Evolutionary conservation across 2,329 filamentous ascomycete species (phyloP), one percentile per base, ranked within the genome.

Genomic region (Verticillium albo-atrum): DNA sequence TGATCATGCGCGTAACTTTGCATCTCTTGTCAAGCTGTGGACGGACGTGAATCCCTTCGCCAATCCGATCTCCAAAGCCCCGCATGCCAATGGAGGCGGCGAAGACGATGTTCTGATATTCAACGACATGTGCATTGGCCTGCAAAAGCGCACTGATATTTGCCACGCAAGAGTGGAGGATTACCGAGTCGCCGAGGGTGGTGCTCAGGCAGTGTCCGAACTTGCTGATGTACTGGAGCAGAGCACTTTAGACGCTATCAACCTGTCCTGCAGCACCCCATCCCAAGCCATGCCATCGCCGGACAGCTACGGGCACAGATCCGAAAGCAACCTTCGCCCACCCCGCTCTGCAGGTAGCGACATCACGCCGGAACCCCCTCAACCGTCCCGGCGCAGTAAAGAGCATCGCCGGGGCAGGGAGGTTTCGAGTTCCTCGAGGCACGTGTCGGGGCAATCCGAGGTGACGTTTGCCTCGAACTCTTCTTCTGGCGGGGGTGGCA

Each of bases 1-100:
- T 62, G 95, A 99, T 66, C 89, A 93, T 63, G 87, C 92, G 7
- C 86, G 91, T 62, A 93, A 91, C 66, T 92, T 93, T 67, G 92
- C 95, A 0, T 88, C 89, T 37, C 77, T 99, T 20, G 89, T 96
- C 25, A 90, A 90, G 67, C 77, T 95, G 14, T 96, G 91, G 91
- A 81, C 89, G 0, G 88, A 91, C 42, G 71, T 78, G 4, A 78
- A 77, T 65, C 72, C 71, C 17, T 63, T 68, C 23, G 65, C 69
- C 10, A 68, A 70, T 26, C 67, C 50, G 25, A 60, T 57, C 10
- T 14, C 59, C 4, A 12, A 25, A 4, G 56, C 57, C 12, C 52
- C 55, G 28, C 54, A 26, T 15, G 28, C 25, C 20, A 30, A 15
- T 12, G 23, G 27, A 17, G 56, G 55, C 32, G 58, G 60, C 3